Evolutionary conservation across 768 basidiomycete genomes (phyloP).

Genomic region (Mycena floridula): DNA sequence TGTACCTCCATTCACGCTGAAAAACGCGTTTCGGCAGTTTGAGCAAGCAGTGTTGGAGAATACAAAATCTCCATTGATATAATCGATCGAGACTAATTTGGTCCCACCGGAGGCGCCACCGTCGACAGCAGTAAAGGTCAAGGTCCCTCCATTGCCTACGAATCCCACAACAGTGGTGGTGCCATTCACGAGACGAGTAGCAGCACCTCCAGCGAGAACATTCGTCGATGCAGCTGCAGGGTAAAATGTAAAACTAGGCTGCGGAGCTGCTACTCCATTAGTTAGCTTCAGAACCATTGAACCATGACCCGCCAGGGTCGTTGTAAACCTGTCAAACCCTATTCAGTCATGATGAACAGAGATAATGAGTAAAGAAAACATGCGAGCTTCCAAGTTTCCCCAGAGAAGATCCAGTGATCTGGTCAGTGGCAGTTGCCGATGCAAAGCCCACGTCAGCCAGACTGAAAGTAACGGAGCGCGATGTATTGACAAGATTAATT

Average conservation of each 20-base stretch:
- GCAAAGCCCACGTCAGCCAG: constrained; percentile 36
- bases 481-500: constrained; percentile 36
- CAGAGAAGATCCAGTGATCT: constrained; percentile 31
- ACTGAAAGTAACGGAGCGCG: constrained; percentile 33
- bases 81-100: constrained; percentile 37
- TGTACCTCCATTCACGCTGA: constrained; percentile 39
- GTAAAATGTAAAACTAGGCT: constrained; percentile 11
- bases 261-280: constrained; percentile 5
- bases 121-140: constrained; percentile 36
- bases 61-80: constrained; percentile 40
- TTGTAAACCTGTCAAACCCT: constrained; percentile 23
- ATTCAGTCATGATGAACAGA: background rate
- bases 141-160: constrained; percentile 33
- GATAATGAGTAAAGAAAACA: constrained; percentile 5
- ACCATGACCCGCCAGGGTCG: constrained; percentile 12
- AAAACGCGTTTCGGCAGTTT: constrained; percentile 40
- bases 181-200: constrained; percentile 9
- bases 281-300: constrained; percentile 14
- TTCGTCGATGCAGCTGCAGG: constrained; percentile 9
- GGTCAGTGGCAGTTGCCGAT: constrained; percentile 32
- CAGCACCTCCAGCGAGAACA: constrained; percentile 13
- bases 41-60: constrained; percentile 40
- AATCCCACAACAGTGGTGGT: constrained; percentile 13
- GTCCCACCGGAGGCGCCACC: constrained; percentile 35
- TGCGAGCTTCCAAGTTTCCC: constrained; percentile 31